Base-by-base conservation (phyloP, 306 rosid genomes). In the Quercus robur region DNA sequence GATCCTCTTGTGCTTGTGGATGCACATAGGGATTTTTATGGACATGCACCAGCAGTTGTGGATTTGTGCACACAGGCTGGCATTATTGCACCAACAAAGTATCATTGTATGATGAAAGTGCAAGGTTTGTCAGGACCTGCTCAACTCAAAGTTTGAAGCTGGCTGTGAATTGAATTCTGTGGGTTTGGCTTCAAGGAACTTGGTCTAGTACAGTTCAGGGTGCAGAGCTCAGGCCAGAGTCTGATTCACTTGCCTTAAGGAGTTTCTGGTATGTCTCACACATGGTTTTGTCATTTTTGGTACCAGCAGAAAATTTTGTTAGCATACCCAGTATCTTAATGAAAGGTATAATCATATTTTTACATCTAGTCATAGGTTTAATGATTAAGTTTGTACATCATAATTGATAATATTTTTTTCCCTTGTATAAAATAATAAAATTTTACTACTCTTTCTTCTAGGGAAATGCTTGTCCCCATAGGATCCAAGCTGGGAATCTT, bases 31-130 rank as follows among this genome's bases (percentile, higher is more conserved):
- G 81, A 76, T 11, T 96, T 83, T 81, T 96, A 96, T 20, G 97
- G 97, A 35, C 93, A 89, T 67, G 81, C 89, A 25, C 98, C 94
- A 19, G 92, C 93, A 57, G 84, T 93, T n/a, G 79, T 96, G 83
- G 93, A 94, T 81, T 85, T 93, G 73, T 91, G 98, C 87, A 17
- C 84, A 51, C 87, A 87, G 75, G 93, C 91, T 19, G 98, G 98
- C 77, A 88, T 74, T 51, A 25, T 76, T 75, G 88, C 80, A 73
- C 99, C 97, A 51, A 17, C 74, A 3, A 90, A 89, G 82, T 96
- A 93, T 86, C 81, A 86, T 61, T 75, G 82, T 76, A 81, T 86
- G 92, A 90, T 93, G 99, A 91, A 93, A 86, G 73, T 84, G 56
- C 86, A 90, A 79, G 99, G 99, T 77, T 75, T 91, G 78, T 63